Evolutionary conservation across 371 early-diverging fungal species (phyloP), one percentile per base, ranked within the genome.

Genomic region (Lichtheimia hyalospora): DNA sequence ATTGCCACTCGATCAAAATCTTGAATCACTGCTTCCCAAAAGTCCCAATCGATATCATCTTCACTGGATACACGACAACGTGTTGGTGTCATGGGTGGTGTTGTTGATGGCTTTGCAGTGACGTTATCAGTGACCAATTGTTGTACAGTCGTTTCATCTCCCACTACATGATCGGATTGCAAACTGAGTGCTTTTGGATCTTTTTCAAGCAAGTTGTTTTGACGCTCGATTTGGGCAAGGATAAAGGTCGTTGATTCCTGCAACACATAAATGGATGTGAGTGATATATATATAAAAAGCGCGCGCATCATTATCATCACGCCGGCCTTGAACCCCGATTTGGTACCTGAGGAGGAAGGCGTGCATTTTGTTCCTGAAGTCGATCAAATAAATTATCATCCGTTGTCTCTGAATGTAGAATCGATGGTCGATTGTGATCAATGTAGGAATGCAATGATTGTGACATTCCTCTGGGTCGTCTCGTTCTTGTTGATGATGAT

Each of bases 21-120:
- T 71, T 88, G 85, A 54, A 93, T 86, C 51, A 93, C 81, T 24
- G 82, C 84, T 44, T 93, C 91, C 96, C 96, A 96, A 58, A 96
- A 94, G 21, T 58, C 52, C 89, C 88, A 87, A 63, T 91, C 89
- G 28, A 64, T 60, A 28, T 66, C 57, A 15, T 61, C 44, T 20
- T 61, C 49, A 7, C 49, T 39, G 1, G 49, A 14, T 48, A 44
- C 57, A 53, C 20, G 13, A 21, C 20, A 24, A 34, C 27, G 34
- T 16, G 21, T 15, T 1, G 39, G 39, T 34, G 34, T 53, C 20
- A 15, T 12, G 4, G 46, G 46, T 16, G 18, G 28, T 46, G 48
- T 16, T 15, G 48, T 15, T 16, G 46, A 13, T 50, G 8, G 63
- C 8, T 39, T 16, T 25, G 24, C 40, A 15, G 16, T 70, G 20